phyloP scores from a whole-genome alignment of 108 stramenopile species.

The Schizochytrium sp. region DNA sequence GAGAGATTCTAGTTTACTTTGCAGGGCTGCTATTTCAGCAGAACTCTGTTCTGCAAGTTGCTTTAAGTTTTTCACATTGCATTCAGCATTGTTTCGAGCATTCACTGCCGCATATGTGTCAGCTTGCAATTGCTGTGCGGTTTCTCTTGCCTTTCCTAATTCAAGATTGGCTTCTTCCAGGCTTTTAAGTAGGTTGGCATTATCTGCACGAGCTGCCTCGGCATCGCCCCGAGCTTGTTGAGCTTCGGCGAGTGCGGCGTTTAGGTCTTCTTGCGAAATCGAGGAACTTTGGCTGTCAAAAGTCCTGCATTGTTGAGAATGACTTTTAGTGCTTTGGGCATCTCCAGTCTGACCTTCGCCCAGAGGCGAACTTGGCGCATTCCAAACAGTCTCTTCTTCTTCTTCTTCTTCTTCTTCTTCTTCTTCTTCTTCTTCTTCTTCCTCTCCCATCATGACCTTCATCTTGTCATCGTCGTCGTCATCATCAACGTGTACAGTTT shows the following conservation, averaged over 20 bases:
- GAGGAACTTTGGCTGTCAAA: too few relatives aligned
- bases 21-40: neutral
- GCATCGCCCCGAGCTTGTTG: neutral
- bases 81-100: neutral
- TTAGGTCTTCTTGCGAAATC: neutral
- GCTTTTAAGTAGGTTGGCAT: too few relatives aligned
- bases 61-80: neutral
- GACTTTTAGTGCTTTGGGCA: too few relatives aligned
- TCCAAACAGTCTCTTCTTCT: neutral
- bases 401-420: neutral
- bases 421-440: neutral
- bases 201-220: neutral
- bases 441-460: neutral
- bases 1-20: neutral
- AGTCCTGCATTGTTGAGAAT: too few relatives aligned
- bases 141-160: neutral
- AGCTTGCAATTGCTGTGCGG: neutral
- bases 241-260: neutral
- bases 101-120: neutral
- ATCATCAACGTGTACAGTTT: neutral
- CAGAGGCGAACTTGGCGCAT: too few relatives aligned
- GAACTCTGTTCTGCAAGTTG: neutral
- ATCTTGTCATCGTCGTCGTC: constrained; percentile 3
- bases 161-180: too few relatives aligned
- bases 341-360: too few relatives aligned